phyloP scores from a whole-genome alignment of 2,329 filamentous ascomycete genomes.

The Fusarium avenaceum region DNA sequence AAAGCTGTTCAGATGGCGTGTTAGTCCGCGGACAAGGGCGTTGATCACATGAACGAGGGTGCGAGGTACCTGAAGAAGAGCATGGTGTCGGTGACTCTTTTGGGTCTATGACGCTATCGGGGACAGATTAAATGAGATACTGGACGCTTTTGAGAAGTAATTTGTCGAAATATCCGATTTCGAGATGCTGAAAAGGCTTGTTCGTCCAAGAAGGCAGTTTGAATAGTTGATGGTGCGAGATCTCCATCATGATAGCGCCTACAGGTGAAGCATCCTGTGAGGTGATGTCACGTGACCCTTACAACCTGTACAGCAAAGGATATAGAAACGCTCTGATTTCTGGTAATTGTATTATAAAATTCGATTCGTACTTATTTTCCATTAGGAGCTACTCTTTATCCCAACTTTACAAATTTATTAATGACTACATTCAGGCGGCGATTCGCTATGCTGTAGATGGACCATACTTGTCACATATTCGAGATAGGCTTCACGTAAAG shows the following conservation, averaged over 20 bases:
- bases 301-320: background rate
- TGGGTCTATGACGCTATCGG: background rate
- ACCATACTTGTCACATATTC: background rate
- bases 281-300: constrained; percentile 30
- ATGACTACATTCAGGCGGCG: background rate
- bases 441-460: background rate
- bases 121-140: background rate
- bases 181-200: constrained; percentile 8
- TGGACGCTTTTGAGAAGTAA: accelerated
- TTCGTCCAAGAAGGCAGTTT: constrained; percentile 19
- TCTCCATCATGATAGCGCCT: constrained; percentile 43
- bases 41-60: background rate
- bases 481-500: background rate
- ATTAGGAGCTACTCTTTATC: background rate
- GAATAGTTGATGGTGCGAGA: constrained; percentile 34
- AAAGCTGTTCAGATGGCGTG: constrained; percentile 70
- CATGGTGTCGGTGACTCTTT: constrained; percentile 52
- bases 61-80: constrained; percentile 61
- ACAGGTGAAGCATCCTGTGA: constrained; percentile 10
- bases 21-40: constrained; percentile 12
- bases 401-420: background rate
- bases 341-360: background rate
- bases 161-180: background rate
- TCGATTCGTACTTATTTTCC: background rate
- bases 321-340: background rate